Conservation (phyloP, 306 rosid genomes). For the Quercus parvula region DNA sequence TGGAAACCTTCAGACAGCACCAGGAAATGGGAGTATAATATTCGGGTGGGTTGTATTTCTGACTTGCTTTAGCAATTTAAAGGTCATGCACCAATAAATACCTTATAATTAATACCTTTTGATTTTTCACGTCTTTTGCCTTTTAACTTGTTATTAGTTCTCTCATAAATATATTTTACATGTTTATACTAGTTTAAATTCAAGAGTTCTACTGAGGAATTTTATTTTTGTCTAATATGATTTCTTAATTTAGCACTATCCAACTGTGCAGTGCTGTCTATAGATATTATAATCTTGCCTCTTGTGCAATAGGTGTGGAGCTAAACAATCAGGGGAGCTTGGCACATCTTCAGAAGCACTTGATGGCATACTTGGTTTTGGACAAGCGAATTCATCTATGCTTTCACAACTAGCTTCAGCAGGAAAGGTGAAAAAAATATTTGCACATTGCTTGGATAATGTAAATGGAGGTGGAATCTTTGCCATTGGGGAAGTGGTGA, state of each 20-base stretch:
- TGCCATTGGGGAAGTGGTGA: constrained; percentile 80
- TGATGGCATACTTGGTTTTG: constrained; percentile 90
- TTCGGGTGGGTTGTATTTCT: constrained; percentile 69
- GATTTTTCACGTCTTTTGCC: not conserved
- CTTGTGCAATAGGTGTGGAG: constrained; percentile 62
- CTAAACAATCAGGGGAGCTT: constrained; percentile 60
- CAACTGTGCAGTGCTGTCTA: not conserved
- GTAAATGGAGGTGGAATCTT: constrained; percentile 83
- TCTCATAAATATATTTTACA: not conserved
- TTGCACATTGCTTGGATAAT: constrained; percentile 91
- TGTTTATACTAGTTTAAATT: not conserved
- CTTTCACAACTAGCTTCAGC: constrained; percentile 83
- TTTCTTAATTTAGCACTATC: not conserved
- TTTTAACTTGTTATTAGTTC: not conserved
- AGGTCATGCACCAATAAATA: not conserved
- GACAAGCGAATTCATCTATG: constrained; percentile 85
- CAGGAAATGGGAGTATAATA: constrained; percentile 42
- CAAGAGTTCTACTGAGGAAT: not conserved
- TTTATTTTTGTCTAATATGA: not conserved
- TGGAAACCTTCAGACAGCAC: constrained; percentile 38
- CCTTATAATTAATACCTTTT: not conserved
- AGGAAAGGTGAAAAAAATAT: constrained; percentile 71
- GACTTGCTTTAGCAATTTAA: too few species aligned
- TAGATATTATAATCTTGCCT: constrained; percentile 2
- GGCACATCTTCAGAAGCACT: constrained; percentile 52